A percentile compares a stretch with the other conserved stretches of the same genome.
Evolutionary conservation across 805 yeast genomes (phyloP).

Genomic region (Schwanniomyces pseudopolymorphus): DNA sequence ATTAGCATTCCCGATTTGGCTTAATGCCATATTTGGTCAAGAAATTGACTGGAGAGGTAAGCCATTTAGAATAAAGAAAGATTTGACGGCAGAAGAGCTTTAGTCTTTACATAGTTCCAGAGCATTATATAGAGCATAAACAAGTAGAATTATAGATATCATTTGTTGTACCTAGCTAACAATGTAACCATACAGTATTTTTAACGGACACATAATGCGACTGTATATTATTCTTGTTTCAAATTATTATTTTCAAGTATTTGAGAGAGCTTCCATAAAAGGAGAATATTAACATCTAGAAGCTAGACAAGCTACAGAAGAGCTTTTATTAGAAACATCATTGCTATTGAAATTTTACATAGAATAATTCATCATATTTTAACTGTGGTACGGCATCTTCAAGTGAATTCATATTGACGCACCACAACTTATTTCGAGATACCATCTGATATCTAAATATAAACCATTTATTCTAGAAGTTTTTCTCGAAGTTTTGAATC

Average conservation of each 20-base stretch:
- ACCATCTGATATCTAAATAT: background rate
- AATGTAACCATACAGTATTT: background rate
- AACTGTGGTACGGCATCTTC: background rate
- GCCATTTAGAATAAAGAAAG: conserved; percentile 70
- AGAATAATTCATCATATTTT: background rate
- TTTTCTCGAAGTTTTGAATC: background rate
- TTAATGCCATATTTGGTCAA: conserved; percentile 74
- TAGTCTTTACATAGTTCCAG: background rate
- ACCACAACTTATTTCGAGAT: background rate
- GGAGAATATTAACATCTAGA: background rate
- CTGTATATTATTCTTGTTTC: background rate
- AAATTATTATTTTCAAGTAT: background rate
- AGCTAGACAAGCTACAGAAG: background rate
- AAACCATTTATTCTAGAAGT: background rate
- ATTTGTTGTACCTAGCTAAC: background rate
- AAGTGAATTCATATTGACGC: background rate
- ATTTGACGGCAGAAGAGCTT: conserved; percentile 71
- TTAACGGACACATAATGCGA: background rate
- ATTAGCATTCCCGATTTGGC: conserved; percentile 83
- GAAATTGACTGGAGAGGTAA: conserved; percentile 77
- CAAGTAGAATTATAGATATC: background rate
- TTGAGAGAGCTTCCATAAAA: background rate
- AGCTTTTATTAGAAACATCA: background rate
- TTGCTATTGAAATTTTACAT: background rate
- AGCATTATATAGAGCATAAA: background rate